Conservation (phyloP, 768 basidiomycete species). For the Lactarius pseudohatsudake region DNA sequence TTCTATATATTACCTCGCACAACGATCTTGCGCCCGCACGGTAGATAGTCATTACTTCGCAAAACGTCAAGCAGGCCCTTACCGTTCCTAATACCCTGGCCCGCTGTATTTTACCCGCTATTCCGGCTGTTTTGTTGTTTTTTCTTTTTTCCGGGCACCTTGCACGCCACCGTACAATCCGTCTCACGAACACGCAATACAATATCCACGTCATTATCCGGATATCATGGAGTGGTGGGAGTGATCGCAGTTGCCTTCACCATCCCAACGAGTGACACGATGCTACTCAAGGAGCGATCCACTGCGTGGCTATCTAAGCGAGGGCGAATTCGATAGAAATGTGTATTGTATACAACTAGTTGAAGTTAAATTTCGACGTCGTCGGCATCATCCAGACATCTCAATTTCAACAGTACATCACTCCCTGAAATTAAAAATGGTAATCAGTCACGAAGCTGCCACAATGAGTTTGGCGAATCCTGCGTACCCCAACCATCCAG, state of each 20-base stretch:
- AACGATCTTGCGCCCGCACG: slow-evolving; percentile 16
- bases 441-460: slow-evolving; percentile 14
- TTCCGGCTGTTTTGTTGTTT: slow-evolving; percentile 39
- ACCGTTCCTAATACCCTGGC: slow-evolving; percentile 39
- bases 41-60: slow-evolving; percentile 27
- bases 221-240: slow-evolving; percentile 4
- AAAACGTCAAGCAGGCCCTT: slow-evolving; percentile 24
- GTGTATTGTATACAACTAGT: background rate
- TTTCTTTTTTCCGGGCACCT: slow-evolving; percentile 34
- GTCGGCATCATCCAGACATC: slow-evolving; percentile 52
- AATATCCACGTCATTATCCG: slow-evolving; percentile 29
- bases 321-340: background rate
- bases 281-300: background rate
- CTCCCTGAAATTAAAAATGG: slow-evolving; percentile 37
- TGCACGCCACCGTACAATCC: slow-evolving; percentile 38
- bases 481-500: slow-evolving; percentile 79
- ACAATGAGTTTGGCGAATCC: background rate
- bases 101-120: slow-evolving; percentile 44
- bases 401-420: slow-evolving; percentile 55
- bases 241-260: background rate
- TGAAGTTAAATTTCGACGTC: slow-evolving; percentile 46
- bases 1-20: slow-evolving; percentile 22
- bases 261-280: background rate
- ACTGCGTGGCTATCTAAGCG: no score
- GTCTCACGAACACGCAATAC: slow-evolving; percentile 38